Base-by-base conservation (phyloP, 305 asterid genomes). In the Fraxinus sp. region DNA sequence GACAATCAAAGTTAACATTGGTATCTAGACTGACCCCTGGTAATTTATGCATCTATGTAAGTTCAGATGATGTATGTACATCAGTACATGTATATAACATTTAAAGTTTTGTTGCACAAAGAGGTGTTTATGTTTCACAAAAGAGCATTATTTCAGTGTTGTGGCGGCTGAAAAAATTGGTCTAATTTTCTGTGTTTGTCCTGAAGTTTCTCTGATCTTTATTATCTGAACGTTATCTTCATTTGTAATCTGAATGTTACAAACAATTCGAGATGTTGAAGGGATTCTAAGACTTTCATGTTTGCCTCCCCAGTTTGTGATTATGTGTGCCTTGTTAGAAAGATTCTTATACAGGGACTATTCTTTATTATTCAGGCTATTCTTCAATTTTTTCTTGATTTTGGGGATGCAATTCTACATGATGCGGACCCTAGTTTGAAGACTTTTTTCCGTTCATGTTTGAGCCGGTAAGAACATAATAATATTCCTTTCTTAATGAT, bases 341-440 rank as follows among this genome's bases (percentile, higher is more conserved):
- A 26, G 79, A 49, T 83, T 18, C 88, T 86, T 81, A 81, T 82
- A 78, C 72, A 5, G 46, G 43, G 36, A 70, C 77, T 84, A 43
- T 81, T 80, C 52, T 71, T 76, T 87, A 82, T 72, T 75, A 76
- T 83, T 41, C 89, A 95, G 98, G 96, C 94, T 11, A 94, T 94
- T 81, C 96, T 96, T 77, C 99, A 93, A 76, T 96, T 92, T 85
- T 96, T 91, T 81, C 92, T 96, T 80, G 97, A 96, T 85, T 92
- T 93, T 84, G 97, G 97, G 72, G 99, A 96, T 86, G 86, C 84
- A 62, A 92, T 93, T 82, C 90, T 96, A 66, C 97, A 93, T 78
- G 98, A 96, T 87, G 96, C 97, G 64, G 99, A 96, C 90, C 96
- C 98, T 81, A 93, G 93, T 84, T 85, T 96, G 84, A 86, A 91